Evolutionary conservation across 352 stramenopile genomes (phyloP).

Genomic region (Phytophthora pluvialis): DNA sequence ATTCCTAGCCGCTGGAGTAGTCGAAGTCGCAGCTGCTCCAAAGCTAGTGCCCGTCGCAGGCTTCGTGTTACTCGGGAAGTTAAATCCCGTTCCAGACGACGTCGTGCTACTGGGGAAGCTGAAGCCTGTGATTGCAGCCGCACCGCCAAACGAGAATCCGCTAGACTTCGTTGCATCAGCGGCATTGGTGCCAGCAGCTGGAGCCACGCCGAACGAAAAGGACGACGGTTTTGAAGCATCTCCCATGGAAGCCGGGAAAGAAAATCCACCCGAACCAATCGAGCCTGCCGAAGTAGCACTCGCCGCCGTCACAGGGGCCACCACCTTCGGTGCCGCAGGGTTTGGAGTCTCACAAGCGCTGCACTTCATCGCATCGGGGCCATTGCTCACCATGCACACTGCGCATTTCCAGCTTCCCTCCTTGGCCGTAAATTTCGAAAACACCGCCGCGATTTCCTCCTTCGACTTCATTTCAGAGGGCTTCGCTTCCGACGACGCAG

Average conservation of each 20-base stretch:
- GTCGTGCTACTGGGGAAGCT: conserved; percentile 15
- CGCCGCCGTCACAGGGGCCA: conserved; percentile 20
- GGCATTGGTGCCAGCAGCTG: neutral
- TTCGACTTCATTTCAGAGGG: conserved; percentile 54
- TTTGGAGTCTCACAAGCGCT: conserved; percentile 57
- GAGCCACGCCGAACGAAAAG: conserved; percentile 49
- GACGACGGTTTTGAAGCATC: conserved; percentile 30
- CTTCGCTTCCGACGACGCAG: conserved; percentile 11
- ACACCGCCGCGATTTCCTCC: conserved; percentile 54
- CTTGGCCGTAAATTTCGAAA: conserved; percentile 54
- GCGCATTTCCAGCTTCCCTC: conserved; percentile 71
- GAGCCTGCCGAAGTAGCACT: conserved; percentile 36
- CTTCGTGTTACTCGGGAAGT: conserved; percentile 19
- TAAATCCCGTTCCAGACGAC: conserved; percentile 23
- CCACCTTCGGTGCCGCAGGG: conserved; percentile 45
- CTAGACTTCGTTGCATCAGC: conserved; percentile 11
- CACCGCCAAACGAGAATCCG: conserved; percentile 39
- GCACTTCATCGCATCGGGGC: conserved; percentile 46
- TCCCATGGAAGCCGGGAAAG: conserved; percentile 35
- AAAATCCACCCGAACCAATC: conserved; percentile 48
- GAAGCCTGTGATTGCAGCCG: neutral
- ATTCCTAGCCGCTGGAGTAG: neutral
- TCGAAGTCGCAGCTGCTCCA: conserved; percentile 11
- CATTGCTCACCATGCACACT: conserved; percentile 57
- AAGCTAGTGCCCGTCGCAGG: conserved; percentile 17